Conservation (phyloP, 306 rosid genomes). For the Cucumis sativus region Cucumber_9930_V3 NC_026657.2:23148001-23148500, state of each 20-base stretch:
- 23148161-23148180: not conserved
- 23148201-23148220: not conserved
- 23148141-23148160: not conserved
- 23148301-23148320: not conserved
- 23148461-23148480: slow-evolving; percentile 65
- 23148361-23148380: not conserved
- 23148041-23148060: not conserved
- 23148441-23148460: slow-evolving; percentile 73
- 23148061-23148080: not conserved
- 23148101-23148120: not conserved
- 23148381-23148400: not conserved
- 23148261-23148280: not conserved
- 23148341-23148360: not conserved
- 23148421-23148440: slow-evolving; percentile 43
- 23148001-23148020: not conserved
- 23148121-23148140: not conserved
- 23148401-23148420: not conserved
- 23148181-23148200: not conserved
- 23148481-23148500: slow-evolving; percentile 59
- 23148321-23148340: not conserved
- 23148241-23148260: not conserved
- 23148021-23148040: not conserved
- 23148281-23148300: not conserved
- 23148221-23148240: not conserved
- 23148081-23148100: not conserved